Conservation (phyloP, 805 yeast species). For the Isabelozyma heimii region DNA sequence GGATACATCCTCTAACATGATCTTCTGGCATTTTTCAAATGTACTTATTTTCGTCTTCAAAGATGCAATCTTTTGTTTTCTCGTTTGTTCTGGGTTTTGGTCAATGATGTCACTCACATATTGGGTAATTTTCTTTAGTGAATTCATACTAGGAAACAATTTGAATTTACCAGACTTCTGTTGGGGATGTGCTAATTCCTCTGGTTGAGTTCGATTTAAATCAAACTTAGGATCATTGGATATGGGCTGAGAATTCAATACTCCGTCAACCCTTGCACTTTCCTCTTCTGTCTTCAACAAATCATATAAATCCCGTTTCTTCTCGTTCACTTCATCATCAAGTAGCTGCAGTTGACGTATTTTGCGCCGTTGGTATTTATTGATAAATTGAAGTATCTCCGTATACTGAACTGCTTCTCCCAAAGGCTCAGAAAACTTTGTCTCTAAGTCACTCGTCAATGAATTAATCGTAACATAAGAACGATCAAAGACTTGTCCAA, state of each 20-base stretch:
- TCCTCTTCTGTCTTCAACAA: slow-evolving; percentile 29
- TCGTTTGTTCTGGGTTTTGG: slow-evolving; percentile 61
- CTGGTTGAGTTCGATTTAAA: slow-evolving; percentile 7
- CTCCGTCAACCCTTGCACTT: slow-evolving; percentile 22
- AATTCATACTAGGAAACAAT: slow-evolving; percentile 49
- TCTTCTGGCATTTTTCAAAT: slow-evolving; percentile 48
- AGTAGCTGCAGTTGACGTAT: slow-evolving; percentile 29
- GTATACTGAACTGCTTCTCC: slow-evolving; percentile 72
- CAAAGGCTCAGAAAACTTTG: slow-evolving; percentile 64
- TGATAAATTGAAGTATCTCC: slow-evolving; percentile 52
- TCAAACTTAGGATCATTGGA: slow-evolving; percentile 19
- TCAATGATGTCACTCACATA: slow-evolving; percentile 57
- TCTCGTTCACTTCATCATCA: slow-evolving; percentile 30
- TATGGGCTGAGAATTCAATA: slow-evolving; percentile 15
- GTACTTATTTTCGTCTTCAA: slow-evolving; percentile 50
- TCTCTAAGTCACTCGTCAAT: slow-evolving; percentile 51
- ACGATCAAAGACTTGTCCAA: slow-evolving; percentile 84
- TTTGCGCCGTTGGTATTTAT: slow-evolving; percentile 52
- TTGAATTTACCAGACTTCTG: slow-evolving; percentile 36
- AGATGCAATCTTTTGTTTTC: slow-evolving; percentile 51
- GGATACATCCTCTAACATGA: slow-evolving; percentile 40
- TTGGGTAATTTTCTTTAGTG: slow-evolving; percentile 48
- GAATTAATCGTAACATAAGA: slow-evolving; percentile 52
- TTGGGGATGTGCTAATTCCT: slow-evolving; percentile 16
- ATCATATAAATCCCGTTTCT: slow-evolving; percentile 28